Conservation (phyloP, 352 stramenopile genomes). For the Globisporangium viniferum region DNA sequence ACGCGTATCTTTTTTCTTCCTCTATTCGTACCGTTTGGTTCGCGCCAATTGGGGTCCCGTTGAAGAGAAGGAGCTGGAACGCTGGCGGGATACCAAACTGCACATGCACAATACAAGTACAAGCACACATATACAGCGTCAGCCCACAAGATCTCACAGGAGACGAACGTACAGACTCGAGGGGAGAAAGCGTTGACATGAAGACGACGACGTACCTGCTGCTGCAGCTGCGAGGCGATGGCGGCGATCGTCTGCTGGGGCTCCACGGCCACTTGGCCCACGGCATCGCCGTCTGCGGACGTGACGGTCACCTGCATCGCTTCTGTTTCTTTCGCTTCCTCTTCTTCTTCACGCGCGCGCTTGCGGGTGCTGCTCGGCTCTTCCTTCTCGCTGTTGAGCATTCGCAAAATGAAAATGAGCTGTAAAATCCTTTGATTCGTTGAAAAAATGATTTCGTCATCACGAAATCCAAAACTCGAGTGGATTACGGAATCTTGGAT, state of each 20-base stretch:
- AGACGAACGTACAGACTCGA: neutral
- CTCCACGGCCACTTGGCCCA: slow-evolving; percentile 51
- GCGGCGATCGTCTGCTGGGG: slow-evolving; percentile 43
- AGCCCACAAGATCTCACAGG: neutral
- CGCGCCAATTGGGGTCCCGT: slow-evolving; percentile 51
- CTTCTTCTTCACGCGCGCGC: slow-evolving; percentile 9
- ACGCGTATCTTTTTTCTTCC: neutral
- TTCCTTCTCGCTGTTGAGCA: slow-evolving; percentile 3
- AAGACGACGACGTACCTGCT: slow-evolving; percentile 35
- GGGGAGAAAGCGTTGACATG: neutral
- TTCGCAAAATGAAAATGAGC: neutral
- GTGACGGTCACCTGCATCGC: slow-evolving; percentile 67
- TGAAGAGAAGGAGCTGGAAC: slow-evolving; percentile 57
- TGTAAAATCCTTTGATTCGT: too few species aligned
- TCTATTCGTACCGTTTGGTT: slow-evolving; percentile 41
- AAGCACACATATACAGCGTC: neutral
- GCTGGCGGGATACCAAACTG: slow-evolving; percentile 65
- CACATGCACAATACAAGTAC: neutral
- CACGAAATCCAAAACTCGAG: neutral
- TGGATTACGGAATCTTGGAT: neutral
- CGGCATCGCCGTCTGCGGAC: slow-evolving; percentile 54
- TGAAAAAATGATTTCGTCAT: neutral
- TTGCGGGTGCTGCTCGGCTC: slow-evolving; percentile 6
- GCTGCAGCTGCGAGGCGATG: slow-evolving; percentile 42
- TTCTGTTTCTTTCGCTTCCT: slow-evolving; percentile 4